Evolutionary conservation across 192 early-diverging fungal species (phyloP).

Genomic region (Globomyces pollinis-pini): DNA sequence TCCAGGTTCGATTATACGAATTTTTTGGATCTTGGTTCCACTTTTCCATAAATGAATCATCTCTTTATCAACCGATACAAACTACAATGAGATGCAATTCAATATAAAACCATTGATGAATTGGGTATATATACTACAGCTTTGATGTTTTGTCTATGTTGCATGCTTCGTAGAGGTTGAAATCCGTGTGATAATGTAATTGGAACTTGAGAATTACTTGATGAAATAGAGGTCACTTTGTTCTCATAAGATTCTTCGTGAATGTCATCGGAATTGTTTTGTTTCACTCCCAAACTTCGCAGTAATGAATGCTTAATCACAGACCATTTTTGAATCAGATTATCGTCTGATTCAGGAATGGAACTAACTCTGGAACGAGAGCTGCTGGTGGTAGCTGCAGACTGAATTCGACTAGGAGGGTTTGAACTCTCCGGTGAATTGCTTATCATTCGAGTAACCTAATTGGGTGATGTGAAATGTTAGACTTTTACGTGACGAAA

Average conservation of each 20-base stretch:
- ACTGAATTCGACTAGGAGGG: no score
- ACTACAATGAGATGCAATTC: no score
- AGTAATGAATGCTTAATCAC: neutral
- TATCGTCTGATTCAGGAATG: neutral
- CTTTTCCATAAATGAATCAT: constrained; percentile 8
- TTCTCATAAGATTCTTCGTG: neutral
- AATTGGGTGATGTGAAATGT: no score
- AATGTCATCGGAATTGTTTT: neutral
- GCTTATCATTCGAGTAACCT: no score
- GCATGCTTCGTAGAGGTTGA: neutral
- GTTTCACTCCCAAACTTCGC: neutral
- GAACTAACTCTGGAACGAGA: neutral
- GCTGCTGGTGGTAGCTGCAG: neutral
- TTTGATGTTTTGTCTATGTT: neutral
- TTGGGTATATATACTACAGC: constrained; percentile 4
- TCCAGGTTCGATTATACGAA: constrained; percentile 30
- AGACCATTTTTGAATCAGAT: constrained; percentile 2
- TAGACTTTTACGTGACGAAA: no score
- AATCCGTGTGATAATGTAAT: constrained; percentile 10
- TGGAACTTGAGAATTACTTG: neutral
- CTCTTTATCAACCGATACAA: neutral
- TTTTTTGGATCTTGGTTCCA: neutral
- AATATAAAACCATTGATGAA: neutral
- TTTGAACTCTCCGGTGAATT: no score
- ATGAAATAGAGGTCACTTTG: neutral